A percentile compares a stretch with the other conserved stretches of the same genome.
These are phyloP conservation scores for Boletus reticuloceps DNA, from an alignment of 768 basidiomycete species.

Conservation along the genomic window DNA sequence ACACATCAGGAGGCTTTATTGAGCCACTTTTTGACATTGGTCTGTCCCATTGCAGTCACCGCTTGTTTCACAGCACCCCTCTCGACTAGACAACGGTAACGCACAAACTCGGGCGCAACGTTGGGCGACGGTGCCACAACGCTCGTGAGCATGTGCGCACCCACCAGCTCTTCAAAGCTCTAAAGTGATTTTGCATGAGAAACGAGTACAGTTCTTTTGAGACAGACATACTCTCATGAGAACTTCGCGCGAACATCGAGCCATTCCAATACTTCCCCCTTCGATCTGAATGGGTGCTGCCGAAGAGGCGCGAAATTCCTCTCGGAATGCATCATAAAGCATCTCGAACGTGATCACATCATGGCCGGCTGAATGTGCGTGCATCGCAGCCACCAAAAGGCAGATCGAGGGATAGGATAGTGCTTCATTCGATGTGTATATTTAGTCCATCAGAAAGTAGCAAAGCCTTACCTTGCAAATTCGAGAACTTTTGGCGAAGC, in stretches of 20 bases:
- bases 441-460: background rate
- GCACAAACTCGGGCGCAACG: constrained; percentile 67
- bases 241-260: constrained; percentile 60
- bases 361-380: constrained; percentile 74
- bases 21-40: constrained; percentile 77
- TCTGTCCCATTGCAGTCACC: constrained; percentile 63
- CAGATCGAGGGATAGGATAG: constrained; percentile 78
- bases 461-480: constrained; percentile 48
- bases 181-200: constrained; percentile 28
- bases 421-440: constrained; percentile 38
- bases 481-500: constrained; percentile 49
- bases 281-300: constrained; percentile 74
- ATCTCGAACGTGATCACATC: constrained; percentile 88
- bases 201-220: background rate
- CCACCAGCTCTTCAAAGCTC: constrained; percentile 75
- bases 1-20: constrained; percentile 41
- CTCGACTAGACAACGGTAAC: constrained; percentile 65
- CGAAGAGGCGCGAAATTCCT: constrained; percentile 67
- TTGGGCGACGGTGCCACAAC: constrained; percentile 46
- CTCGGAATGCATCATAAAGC: constrained; percentile 75
- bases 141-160: constrained; percentile 53
- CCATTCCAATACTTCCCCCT: constrained; percentile 75
- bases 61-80: constrained; percentile 65
- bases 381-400: constrained; percentile 81
- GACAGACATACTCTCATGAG: constrained; percentile 56